Base-by-base conservation (phyloP, 345 rosid species). In the Odontarrhena argentea region DNA sequence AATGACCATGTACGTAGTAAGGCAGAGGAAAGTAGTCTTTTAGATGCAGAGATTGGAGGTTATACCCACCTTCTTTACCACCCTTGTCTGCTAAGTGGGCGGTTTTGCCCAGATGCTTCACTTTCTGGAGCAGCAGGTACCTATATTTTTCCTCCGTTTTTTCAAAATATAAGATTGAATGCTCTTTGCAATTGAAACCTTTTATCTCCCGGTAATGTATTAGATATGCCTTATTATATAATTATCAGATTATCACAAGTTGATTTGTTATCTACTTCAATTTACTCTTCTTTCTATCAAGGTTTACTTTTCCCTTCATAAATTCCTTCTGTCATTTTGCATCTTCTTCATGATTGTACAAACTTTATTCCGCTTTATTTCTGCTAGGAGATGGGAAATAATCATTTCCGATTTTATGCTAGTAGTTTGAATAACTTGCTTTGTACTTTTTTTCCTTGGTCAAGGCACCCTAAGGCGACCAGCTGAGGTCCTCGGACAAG, bases 401-500 rank as follows among this genome's bases (percentile, higher is more conserved):
- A 43, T n/a, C 61, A 46, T 47, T 65, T 64, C 63, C 14, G 22
- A 50, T 11, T 35, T 41, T 13, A 42, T 15, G 8, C 26, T 43
- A 32, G 56, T 60, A 50, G 35, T 59, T 32, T 67, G 65, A 63
- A 49, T 70, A 52, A 35, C 12, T 61, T 68, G 30, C 47, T 71
- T 64, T 45, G 60, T 59, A 59, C 22, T 25, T 70, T 30, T 49
- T 43, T 59, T 62, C 63, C 67, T 57, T 69, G 61, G 71, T 74
- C 67, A 77, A 89, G 99, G 99, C 65, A 72, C 77, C 61, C 75
- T 82, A 50, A 84, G 97, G 54, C 81, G 99, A 62, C 99, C 97
- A 28, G 99, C 92, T 51, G 99, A 95, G 81, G 93, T 95, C 75
- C 97, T 95, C 65, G 99, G 99, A 79, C 99, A 95, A 82, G 96